Conservation (phyloP, 805 yeast genomes). For the Wickerhamomyces hampshirensis region DNA sequence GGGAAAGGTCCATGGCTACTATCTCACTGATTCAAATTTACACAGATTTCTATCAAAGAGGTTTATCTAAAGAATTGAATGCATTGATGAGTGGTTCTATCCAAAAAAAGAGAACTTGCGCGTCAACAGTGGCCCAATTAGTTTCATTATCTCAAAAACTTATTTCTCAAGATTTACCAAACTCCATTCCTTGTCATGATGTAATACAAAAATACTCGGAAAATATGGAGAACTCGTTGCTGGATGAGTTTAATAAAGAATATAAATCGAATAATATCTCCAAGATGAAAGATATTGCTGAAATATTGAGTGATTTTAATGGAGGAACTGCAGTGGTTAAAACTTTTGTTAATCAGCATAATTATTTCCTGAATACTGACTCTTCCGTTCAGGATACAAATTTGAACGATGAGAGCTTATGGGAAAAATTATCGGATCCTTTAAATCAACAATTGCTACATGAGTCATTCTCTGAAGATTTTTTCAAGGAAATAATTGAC, state of each 20-base stretch:
- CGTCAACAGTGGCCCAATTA: slow-evolving; percentile 61
- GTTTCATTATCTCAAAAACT: slow-evolving; percentile 61
- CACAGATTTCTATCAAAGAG: slow-evolving; percentile 57
- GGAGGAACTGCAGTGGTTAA: slow-evolving; percentile 81
- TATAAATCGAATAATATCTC: slow-evolving; percentile 62
- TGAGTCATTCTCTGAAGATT: slow-evolving; percentile 46
- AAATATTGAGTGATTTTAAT: slow-evolving; percentile 71
- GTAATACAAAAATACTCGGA: slow-evolving; percentile 68
- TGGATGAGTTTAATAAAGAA: slow-evolving; percentile 69
- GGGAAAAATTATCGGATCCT: slow-evolving; percentile 62
- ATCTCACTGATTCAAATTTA: slow-evolving; percentile 73
- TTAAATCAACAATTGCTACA: slow-evolving; percentile 41
- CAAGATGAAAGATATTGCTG: slow-evolving; percentile 74
- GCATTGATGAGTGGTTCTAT: slow-evolving; percentile 46
- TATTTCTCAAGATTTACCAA: slow-evolving; percentile 47
- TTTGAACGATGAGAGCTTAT: slow-evolving; percentile 40
- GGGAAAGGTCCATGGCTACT: slow-evolving; percentile 68
- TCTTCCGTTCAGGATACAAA: slow-evolving; percentile 17
- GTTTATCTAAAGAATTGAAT: slow-evolving; percentile 50
- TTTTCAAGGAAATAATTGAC: slow-evolving; percentile 52
- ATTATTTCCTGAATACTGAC: slow-evolving; percentile 45
- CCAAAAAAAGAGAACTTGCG: slow-evolving; percentile 61
- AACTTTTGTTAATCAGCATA: slow-evolving; percentile 76
- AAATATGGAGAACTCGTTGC: slow-evolving; percentile 63
- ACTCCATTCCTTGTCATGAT: slow-evolving; percentile 30